phyloP scores from a whole-genome alignment of 1,284 basidiomycete species.

The Boletus holoroseus region DNA sequence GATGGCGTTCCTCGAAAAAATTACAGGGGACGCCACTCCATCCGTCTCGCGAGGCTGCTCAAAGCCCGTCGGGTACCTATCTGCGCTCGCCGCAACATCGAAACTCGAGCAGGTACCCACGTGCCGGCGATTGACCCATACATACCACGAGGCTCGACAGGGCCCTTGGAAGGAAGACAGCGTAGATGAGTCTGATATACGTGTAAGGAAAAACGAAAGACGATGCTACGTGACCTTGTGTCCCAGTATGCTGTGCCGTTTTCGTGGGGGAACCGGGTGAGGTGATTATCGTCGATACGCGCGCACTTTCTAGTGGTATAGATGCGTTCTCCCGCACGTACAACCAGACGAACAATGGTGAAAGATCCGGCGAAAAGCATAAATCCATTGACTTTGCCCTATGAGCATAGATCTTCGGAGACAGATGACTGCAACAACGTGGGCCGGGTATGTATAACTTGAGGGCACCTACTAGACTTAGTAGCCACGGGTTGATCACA shows the following conservation, averaged over 20 bases:
- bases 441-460: background rate
- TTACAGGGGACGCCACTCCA: constrained; percentile 1
- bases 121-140: background rate
- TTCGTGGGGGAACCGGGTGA: background rate
- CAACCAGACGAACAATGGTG: background rate
- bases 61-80: constrained; percentile 1
- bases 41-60: background rate
- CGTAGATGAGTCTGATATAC: background rate
- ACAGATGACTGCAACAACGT: background rate
- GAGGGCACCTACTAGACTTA: background rate
- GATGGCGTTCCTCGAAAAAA: background rate
- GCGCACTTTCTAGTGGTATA: background rate
- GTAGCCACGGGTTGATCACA: background rate
- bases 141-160: background rate
- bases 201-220: background rate
- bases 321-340: background rate
- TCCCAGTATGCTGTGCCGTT: background rate
- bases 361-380: background rate
- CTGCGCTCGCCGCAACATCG: background rate
- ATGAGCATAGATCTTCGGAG: background rate
- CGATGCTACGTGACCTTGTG: background rate
- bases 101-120: background rate
- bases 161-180: no score
- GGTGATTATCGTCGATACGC: background rate
- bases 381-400: background rate